Conservation (phyloP, 257 asterid species). For the Scutellaria barbata region DNA sequence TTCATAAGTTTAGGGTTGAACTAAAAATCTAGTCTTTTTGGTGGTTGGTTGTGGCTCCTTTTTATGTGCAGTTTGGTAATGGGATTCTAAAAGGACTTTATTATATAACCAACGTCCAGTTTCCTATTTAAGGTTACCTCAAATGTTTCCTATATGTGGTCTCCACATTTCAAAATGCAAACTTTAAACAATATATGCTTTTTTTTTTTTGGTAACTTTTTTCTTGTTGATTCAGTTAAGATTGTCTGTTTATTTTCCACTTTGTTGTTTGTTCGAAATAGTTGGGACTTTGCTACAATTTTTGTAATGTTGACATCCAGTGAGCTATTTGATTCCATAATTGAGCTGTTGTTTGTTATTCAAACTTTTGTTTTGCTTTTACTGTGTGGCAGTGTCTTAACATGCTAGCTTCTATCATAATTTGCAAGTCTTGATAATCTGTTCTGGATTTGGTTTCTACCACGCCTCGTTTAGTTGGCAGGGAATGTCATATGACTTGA, state of each 20-base stretch:
- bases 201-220: background rate
- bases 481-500: background rate
- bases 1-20: constrained; percentile 28
- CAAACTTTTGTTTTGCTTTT: background rate
- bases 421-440: background rate
- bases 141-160: background rate
- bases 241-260: constrained; percentile 7
- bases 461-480: background rate
- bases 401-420: background rate
- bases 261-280: constrained; percentile 18
- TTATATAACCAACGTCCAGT: background rate
- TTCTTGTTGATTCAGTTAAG: background rate
- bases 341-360: background rate
- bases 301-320: background rate
- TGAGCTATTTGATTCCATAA: background rate
- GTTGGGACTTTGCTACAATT: background rate
- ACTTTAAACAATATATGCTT: background rate
- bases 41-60: background rate
- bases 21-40: background rate
- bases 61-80: background rate
- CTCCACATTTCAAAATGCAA: background rate
- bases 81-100: background rate
- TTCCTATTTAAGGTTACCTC: background rate
- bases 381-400: background rate
- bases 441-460: background rate